Evolutionary conservation across 2,329 filamentous ascomycete species (phyloP).

Genomic region (Aspergillus versicolor): DNA sequence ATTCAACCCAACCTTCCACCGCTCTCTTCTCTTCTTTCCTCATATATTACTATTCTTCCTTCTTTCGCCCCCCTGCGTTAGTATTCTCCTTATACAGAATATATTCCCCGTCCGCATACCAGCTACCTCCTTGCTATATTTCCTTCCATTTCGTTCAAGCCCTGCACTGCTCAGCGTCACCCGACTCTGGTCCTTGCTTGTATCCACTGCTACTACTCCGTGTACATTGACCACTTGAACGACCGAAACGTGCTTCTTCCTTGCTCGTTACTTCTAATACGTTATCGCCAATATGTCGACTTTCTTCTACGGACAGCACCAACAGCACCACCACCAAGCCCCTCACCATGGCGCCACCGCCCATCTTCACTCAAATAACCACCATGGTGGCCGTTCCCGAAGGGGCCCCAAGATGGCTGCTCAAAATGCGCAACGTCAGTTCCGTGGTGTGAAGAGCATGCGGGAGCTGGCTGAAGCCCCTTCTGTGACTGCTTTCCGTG

Average conservation of each 20-base stretch:
- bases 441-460: conserved; percentile 78
- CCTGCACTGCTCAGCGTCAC: conserved; percentile 2
- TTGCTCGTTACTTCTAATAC: conserved; percentile 12
- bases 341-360: conserved; percentile 52
- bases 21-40: conserved; percentile 19
- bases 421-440: conserved; percentile 83
- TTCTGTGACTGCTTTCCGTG: conserved; percentile 74
- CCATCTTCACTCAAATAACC: conserved; percentile 64
- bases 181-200: conserved; percentile 24
- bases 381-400: conserved; percentile 82
- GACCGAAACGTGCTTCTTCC: conserved; percentile 17
- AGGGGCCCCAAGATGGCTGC: conserved; percentile 77
- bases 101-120: conserved; percentile 17
- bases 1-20: conserved; percentile 17
- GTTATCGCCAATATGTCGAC: conserved; percentile 43
- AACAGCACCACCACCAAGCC: conserved; percentile 49
- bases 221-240: conserved; percentile 20
- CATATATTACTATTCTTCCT: conserved; percentile 10
- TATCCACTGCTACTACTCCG: conserved; percentile 19
- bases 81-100: conserved; percentile 17
- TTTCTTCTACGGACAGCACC: conserved; percentile 48
- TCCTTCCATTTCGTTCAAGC: conserved; percentile 21
- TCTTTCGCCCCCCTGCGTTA: conserved; percentile 17
- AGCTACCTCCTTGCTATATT: conserved; percentile 21
- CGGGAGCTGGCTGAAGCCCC: conserved; percentile 82